phyloP scores from a whole-genome alignment of 2,329 filamentous ascomycete species.

The Bipolaris victoriae region DNA sequence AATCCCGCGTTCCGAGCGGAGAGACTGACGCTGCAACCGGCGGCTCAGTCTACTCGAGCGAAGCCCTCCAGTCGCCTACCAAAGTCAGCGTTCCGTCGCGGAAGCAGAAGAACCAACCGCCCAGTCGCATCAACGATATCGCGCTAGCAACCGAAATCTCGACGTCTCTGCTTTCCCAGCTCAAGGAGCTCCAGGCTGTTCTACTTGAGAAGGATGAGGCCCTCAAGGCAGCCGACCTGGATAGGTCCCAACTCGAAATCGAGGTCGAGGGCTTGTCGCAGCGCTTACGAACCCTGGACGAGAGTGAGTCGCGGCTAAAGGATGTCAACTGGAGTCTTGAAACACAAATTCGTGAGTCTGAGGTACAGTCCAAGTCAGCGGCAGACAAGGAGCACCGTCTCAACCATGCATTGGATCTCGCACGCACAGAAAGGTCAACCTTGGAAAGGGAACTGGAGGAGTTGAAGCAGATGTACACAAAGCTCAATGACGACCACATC shows the following conservation, averaged over 20 bases:
- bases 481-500: constrained; percentile 79
- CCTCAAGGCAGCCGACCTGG: constrained; percentile 73
- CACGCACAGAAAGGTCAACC: constrained; percentile 75
- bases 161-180: constrained; percentile 90
- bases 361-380: constrained; percentile 74
- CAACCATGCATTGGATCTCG: constrained; percentile 70
- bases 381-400: constrained; percentile 84
- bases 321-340: constrained; percentile 99
- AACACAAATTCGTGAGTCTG: constrained; percentile 85
- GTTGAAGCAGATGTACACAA: constrained; percentile 78
- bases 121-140: constrained; percentile 90
- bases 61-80: constrained; percentile 83
- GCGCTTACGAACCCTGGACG: constrained; percentile 80
- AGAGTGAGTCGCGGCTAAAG: constrained; percentile 95
- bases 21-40: constrained; percentile 43
- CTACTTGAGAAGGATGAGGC: constrained; percentile 88
- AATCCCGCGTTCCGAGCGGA: constrained; percentile 72
- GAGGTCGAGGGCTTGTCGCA: constrained; percentile 81
- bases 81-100: constrained; percentile 87
- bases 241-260: constrained; percentile 80
- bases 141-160: constrained; percentile 99
- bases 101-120: constrained; percentile 87
- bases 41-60: constrained; percentile 70
- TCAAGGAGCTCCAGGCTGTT: constrained; percentile 84
- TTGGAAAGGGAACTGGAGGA: constrained; percentile 91